Conservation (phyloP, 768 basidiomycete species). For the Hemileccinum impolitum region DNA sequence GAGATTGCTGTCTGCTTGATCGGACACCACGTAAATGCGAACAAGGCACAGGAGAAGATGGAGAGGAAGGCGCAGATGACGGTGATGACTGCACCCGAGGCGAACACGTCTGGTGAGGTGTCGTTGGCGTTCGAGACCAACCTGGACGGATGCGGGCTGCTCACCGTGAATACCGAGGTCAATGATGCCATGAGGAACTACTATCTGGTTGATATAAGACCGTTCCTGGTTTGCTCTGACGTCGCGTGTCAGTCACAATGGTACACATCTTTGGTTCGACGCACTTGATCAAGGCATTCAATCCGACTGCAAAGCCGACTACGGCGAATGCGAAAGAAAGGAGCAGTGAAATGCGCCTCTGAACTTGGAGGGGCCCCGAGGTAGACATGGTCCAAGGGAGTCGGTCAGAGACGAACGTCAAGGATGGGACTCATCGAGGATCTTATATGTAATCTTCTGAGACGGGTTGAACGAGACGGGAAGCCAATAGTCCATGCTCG, state of each 20-base stretch:
- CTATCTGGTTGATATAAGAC: constrained; percentile 8
- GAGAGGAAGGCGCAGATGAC: constrained; percentile 34
- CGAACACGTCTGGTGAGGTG: constrained; percentile 35
- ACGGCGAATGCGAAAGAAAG: constrained; percentile 32
- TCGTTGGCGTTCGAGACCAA: background rate
- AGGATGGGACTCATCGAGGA: background rate
- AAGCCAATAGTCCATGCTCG: background rate
- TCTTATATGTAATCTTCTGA: constrained; percentile 5
- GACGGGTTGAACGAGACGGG: background rate
- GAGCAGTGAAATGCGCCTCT: constrained; percentile 22
- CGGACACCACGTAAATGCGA: constrained; percentile 20
- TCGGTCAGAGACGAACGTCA: background rate
- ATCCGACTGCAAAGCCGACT: constrained; percentile 16
- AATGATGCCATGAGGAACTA: constrained; percentile 4
- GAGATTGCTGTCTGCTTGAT: background rate
- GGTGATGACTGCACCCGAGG: constrained; percentile 36
- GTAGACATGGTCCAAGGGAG: constrained; percentile 4
- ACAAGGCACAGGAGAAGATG: constrained; percentile 28
- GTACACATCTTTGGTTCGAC: background rate
- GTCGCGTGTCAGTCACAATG: background rate
- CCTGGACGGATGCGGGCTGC: background rate
- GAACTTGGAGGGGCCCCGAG: constrained; percentile 1
- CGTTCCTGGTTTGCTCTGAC: constrained; percentile 14
- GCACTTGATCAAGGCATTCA: constrained; percentile 23
- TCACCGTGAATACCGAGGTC: constrained; percentile 14